Evolutionary conservation across 1,284 basidiomycete species (phyloP).

Genomic region (Cutaneotrichosporon daszewskae): DNA sequence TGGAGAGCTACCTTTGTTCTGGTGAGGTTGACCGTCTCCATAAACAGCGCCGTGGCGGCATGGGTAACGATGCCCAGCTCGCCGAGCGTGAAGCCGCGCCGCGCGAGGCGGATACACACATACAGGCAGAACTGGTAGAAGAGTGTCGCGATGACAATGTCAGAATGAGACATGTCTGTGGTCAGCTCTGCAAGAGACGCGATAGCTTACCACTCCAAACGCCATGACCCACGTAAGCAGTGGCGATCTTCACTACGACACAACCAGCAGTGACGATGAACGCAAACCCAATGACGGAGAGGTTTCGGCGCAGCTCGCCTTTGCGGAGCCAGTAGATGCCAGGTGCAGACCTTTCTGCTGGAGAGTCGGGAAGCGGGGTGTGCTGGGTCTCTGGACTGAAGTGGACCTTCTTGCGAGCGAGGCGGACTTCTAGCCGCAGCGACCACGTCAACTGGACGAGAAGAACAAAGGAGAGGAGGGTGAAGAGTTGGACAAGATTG

Average conservation of each 20-base stretch:
- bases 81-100: conserved; percentile 89
- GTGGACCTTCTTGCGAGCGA: background rate
- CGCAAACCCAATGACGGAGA: conserved; percentile 43
- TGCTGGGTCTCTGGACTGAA: background rate
- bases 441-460: conserved; percentile 70
- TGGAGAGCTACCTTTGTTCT: conserved; percentile 64
- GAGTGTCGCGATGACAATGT: conserved; percentile 66
- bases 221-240: conserved; percentile 34
- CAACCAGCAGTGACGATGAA: conserved; percentile 43
- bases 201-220: conserved; percentile 42
- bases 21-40: conserved; percentile 79
- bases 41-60: conserved; percentile 76
- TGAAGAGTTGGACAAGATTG: conserved; percentile 68
- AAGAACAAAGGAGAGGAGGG: conserved; percentile 69
- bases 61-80: conserved; percentile 84
- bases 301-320: conserved; percentile 43
- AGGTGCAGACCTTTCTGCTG: background rate
- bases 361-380: background rate
- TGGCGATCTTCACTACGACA: conserved; percentile 39
- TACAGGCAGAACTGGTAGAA: conserved; percentile 93
- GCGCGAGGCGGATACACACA: conserved; percentile 78
- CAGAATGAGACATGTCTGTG: conserved; percentile 69
- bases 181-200: background rate
- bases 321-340: conserved; percentile 38
- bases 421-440: conserved; percentile 58